phyloP scores from a whole-genome alignment of 441 rosid genomes.

The Rhodomyrtus psidioides region DNA sequence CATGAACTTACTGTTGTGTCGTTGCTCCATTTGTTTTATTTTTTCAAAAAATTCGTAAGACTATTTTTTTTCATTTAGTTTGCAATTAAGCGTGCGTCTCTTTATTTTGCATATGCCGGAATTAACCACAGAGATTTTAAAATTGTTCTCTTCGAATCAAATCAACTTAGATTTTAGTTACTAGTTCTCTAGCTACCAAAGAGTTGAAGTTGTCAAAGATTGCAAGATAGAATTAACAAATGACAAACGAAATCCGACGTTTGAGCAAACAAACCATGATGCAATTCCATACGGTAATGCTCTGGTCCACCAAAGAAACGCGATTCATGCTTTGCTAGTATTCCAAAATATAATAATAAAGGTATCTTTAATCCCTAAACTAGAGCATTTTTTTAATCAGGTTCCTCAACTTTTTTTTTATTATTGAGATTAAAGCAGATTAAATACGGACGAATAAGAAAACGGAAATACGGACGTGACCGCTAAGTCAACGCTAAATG shows the following conservation, averaged over 20 bases:
- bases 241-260: background rate
- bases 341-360: background rate
- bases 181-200: background rate
- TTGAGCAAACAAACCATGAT: background rate
- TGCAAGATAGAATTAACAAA: background rate
- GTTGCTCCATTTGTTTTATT: background rate
- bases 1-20: background rate
- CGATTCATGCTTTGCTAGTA: background rate
- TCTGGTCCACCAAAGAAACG: background rate
- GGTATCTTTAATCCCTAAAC: accelerated
- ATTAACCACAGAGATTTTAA: background rate
- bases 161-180: background rate
- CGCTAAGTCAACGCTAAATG: no score
- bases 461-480: no score
- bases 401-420: background rate
- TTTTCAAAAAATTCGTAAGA: background rate
- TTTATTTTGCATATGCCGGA: background rate
- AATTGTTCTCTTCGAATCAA: background rate
- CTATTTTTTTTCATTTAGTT: background rate
- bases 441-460: background rate
- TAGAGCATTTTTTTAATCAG: background rate
- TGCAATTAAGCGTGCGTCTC: background rate
- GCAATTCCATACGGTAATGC: background rate
- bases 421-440: no score
- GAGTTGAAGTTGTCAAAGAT: background rate